A percentile compares a stretch with the other conserved stretches of the same genome.
These are phyloP conservation scores for Suillus spraguei DNA, from an alignment of 768 basidiomycete species.

Conservation along the genomic window DNA sequence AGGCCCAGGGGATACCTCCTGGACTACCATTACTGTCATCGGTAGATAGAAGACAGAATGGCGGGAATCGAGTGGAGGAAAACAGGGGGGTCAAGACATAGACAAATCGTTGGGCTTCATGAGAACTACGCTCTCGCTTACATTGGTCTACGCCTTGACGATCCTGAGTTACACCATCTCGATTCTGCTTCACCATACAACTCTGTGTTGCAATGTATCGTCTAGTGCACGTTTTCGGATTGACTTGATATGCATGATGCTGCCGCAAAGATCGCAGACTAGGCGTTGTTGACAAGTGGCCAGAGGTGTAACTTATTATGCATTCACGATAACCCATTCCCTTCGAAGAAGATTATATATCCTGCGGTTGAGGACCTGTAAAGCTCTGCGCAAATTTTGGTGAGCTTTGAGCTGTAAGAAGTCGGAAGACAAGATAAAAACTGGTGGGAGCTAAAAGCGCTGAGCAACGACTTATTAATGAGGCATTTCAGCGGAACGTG, in stretches of 20 bases:
- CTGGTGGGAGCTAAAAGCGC: background rate
- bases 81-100: background rate
- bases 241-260: background rate
- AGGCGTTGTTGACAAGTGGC: background rate
- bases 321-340: background rate
- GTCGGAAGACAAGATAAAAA: background rate
- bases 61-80: background rate
- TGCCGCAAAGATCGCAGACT: background rate
- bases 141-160: background rate
- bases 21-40: background rate
- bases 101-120: background rate
- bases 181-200: background rate
- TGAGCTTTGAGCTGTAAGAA: background rate
- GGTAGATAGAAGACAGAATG: background rate
- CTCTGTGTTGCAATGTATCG: background rate
- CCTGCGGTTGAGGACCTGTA: background rate
- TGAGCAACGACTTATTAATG: background rate
- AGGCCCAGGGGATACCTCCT: background rate
- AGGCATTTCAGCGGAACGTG: background rate
- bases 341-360: background rate
- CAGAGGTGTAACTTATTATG: background rate
- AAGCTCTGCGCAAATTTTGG: background rate
- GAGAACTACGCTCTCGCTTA: slow-evolving; percentile 1
- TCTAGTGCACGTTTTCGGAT: background rate
- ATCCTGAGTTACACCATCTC: background rate